Percentiles rank a stretch among this genome's conserved stretches.
Evolutionary conservation across 2,329 filamentous ascomycete species (phyloP).

Genomic region (Aotearoamyces nothofagi): DNA sequence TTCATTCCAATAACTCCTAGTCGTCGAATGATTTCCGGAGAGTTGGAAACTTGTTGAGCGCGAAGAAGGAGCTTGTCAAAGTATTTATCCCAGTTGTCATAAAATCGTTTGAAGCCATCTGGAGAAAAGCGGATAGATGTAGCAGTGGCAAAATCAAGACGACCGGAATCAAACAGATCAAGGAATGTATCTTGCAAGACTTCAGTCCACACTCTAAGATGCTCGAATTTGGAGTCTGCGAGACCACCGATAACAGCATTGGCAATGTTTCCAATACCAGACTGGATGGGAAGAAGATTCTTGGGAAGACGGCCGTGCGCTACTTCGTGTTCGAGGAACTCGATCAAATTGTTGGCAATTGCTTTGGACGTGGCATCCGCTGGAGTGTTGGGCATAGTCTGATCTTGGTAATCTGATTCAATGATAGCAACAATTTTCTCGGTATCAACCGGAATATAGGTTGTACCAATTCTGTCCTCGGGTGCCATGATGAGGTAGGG

Average conservation of each 20-base stretch:
- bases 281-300: constrained; percentile 69
- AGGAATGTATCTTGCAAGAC: constrained; percentile 88
- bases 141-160: constrained; percentile 78
- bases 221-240: constrained; percentile 65
- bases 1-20: constrained; percentile 90
- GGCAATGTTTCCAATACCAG: constrained; percentile 84
- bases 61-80: constrained; percentile 71
- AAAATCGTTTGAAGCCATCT: constrained; percentile 83
- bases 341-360: constrained; percentile 70
- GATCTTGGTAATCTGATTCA: constrained; percentile 72
- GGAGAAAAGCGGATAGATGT: constrained; percentile 85
- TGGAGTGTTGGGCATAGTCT: constrained; percentile 53
- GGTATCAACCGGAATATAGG: constrained; percentile 70
- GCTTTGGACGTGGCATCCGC: constrained; percentile 57
- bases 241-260: constrained; percentile 83
- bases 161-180: constrained; percentile 78
- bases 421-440: constrained; percentile 75
- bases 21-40: constrained; percentile 77
- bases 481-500: constrained; percentile 75
- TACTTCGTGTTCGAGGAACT: constrained; percentile 79
- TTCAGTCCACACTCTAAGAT: constrained; percentile 87
- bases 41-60: constrained; percentile 79
- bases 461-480: constrained; percentile 74
- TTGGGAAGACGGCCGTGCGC: constrained; percentile 58
- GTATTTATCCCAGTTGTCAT: constrained; percentile 70